These are phyloP conservation scores for Geotrichum ghanense DNA, from an alignment of 805 yeast genomes.

Conservation along the genomic window DNA sequence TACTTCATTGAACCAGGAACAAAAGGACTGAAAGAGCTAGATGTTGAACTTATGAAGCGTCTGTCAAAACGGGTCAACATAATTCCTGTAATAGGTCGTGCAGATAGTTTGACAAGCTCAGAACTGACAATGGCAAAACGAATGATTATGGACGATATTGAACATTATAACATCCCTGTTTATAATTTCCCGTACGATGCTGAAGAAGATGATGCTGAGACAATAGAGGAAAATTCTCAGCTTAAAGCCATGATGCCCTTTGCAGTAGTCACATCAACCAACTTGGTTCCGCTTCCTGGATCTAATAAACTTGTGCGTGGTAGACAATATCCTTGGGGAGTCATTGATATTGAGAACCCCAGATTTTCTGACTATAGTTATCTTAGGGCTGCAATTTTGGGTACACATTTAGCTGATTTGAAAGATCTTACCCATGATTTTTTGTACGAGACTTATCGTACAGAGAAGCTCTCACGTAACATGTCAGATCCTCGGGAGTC, in stretches of 20 bases:
- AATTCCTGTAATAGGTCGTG: slow-evolving; percentile 70
- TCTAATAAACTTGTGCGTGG: slow-evolving; percentile 29
- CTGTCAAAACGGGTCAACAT: slow-evolving; percentile 68
- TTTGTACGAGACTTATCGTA: slow-evolving; percentile 68
- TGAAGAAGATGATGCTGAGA: slow-evolving; percentile 38
- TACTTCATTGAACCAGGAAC: slow-evolving; percentile 62
- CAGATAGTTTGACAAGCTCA: slow-evolving; percentile 61
- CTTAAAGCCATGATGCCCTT: slow-evolving; percentile 45
- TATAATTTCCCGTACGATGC: slow-evolving; percentile 66
- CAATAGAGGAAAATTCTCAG: slow-evolving; percentile 23
- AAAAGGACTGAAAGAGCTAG: slow-evolving; percentile 52
- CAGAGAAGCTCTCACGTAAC: slow-evolving; percentile 46
- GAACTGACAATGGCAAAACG: slow-evolving; percentile 48
- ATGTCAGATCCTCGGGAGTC: slow-evolving; percentile 14
- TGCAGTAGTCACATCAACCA: slow-evolving; percentile 43
- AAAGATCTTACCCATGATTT: slow-evolving; percentile 71
- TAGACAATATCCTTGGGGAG: slow-evolving; percentile 54
- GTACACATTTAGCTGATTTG: slow-evolving; percentile 67
- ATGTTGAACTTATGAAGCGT: slow-evolving; percentile 57
- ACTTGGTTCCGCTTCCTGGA: slow-evolving; percentile 23
- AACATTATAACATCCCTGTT: slow-evolving; percentile 44
- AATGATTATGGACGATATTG: slow-evolving; percentile 45
- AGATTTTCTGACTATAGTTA: slow-evolving; percentile 24
- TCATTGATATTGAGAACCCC: slow-evolving; percentile 30
- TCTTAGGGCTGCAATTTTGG: slow-evolving; percentile 55